Conservation (phyloP, 2,329 filamentous ascomycete species). For the Pseudocercospora pini-densiflorae region DNA sequence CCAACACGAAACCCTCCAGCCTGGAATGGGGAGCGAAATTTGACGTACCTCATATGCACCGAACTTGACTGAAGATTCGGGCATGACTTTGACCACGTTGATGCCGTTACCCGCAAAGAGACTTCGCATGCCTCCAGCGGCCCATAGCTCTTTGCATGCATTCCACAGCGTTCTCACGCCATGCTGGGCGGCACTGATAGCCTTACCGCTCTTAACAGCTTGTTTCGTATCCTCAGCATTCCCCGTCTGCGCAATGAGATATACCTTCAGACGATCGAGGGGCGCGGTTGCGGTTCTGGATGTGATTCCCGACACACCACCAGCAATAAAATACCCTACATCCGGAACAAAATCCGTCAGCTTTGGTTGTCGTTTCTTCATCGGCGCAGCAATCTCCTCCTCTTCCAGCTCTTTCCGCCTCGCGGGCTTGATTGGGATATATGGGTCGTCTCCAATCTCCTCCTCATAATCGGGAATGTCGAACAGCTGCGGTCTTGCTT, state of each 20-base stretch:
- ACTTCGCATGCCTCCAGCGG: conserved; percentile 81
- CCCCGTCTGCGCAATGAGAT: conserved; percentile 88
- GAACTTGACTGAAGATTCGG: conserved; percentile 97
- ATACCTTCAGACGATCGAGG: conserved; percentile 95
- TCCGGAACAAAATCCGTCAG: conserved; percentile 70
- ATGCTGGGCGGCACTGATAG: conserved; percentile 67
- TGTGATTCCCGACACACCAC: conserved; percentile 90
- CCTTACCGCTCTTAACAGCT: conserved; percentile 72
- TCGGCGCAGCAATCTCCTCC: conserved; percentile 17
- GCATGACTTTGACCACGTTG: conserved; percentile 98
- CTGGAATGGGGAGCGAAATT: neutral
- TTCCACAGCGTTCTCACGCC: conserved; percentile 71
- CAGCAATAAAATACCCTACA: conserved; percentile 97
- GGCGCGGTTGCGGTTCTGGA: conserved; percentile 95
- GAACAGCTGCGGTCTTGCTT: conserved; percentile 26
- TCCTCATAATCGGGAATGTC: conserved; percentile 17
- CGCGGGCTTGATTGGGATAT: conserved; percentile 41
- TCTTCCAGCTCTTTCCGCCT: conserved; percentile 35
- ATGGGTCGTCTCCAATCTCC: conserved; percentile 35
- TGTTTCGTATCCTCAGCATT: conserved; percentile 62
- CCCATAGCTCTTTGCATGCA: conserved; percentile 80
- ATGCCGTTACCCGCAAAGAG: conserved; percentile 96
- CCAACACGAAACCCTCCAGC: neutral
- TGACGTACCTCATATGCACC: conserved; percentile 80
- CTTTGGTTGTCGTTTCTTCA: conserved; percentile 47